Evolutionary conservation across 352 stramenopile genomes (phyloP).

Genomic region (Halophytophthora polymorphica): DNA sequence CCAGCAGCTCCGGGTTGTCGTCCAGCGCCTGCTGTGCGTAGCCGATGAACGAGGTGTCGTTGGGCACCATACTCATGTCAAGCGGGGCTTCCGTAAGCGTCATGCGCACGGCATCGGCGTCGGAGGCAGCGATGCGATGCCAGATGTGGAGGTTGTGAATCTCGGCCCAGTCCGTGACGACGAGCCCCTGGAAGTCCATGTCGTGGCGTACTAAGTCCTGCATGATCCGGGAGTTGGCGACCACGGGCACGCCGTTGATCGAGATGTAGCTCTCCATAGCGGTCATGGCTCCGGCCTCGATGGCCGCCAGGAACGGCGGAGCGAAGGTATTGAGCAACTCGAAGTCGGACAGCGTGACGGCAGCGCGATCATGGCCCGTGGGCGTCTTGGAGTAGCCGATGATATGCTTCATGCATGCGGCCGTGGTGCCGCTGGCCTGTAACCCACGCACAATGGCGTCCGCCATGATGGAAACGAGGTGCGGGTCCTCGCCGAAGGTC

Average conservation of each 20-base stretch:
- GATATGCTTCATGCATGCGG: conserved; percentile 90
- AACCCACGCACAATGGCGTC: conserved; percentile 77
- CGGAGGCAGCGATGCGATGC: conserved; percentile 46
- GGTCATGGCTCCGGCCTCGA: conserved; percentile 75
- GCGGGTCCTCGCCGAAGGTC: conserved; percentile 92
- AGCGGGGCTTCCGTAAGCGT: conserved; percentile 72
- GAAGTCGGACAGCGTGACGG: conserved; percentile 71
- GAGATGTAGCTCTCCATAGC: conserved; percentile 95
- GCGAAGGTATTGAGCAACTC: conserved; percentile 86
- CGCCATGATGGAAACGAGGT: conserved; percentile 80
- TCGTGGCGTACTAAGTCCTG: conserved; percentile 81
- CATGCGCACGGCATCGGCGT: conserved; percentile 66
- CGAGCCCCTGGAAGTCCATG: conserved; percentile 82
- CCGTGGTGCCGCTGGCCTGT: conserved; percentile 58
- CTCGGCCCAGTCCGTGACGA: conserved; percentile 92
- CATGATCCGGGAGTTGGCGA: conserved; percentile 79
- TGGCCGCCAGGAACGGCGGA: conserved; percentile 78
- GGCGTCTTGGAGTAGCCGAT: conserved; percentile 86
- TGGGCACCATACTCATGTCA: conserved; percentile 91
- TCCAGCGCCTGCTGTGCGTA: conserved; percentile 38
- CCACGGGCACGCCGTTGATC: conserved; percentile 90
- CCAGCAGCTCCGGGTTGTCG: conserved; percentile 27
- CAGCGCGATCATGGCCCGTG: conserved; percentile 77
- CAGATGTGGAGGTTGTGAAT: conserved; percentile 86
- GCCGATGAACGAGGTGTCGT: conserved; percentile 49